Evolutionary conservation across 305 asterid species (phyloP).

Genomic region (Fraxinus latifolia): DNA sequence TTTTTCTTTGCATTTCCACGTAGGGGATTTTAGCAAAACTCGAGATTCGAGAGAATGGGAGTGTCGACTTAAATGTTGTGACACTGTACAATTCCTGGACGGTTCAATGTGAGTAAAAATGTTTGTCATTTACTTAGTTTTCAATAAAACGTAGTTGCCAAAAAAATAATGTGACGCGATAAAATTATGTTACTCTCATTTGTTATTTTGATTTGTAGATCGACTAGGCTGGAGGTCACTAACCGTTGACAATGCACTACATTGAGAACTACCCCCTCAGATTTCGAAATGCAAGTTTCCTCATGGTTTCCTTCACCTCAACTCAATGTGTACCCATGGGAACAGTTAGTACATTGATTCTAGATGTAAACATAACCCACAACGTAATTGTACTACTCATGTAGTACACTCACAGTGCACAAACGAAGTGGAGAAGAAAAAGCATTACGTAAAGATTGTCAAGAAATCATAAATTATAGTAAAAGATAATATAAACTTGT

Average conservation of each 20-base stretch:
- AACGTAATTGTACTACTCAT: too few species aligned
- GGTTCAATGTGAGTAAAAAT: neutral
- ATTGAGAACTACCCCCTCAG: neutral
- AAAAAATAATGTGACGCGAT: neutral
- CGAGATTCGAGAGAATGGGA: neutral
- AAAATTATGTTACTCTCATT: neutral
- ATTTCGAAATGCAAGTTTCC: neutral
- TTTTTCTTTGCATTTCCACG: neutral
- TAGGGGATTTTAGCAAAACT: neutral
- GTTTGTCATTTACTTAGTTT: neutral
- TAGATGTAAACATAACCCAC: too few species aligned
- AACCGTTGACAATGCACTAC: too few species aligned
- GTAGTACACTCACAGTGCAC: neutral
- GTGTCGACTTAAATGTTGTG: neutral
- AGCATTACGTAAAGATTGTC: neutral
- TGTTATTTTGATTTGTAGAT: neutral
- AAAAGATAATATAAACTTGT: too few species aligned
- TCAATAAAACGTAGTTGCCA: neutral
- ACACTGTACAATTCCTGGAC: neutral
- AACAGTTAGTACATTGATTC: neutral
- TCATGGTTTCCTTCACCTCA: neutral
- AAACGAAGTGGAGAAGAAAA: neutral
- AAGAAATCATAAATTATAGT: neutral
- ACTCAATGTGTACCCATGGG: too few species aligned
- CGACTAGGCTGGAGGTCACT: neutral